Conservation (phyloP, 2,329 filamentous ascomycete genomes). For the Aspergillus costaricaensis region DNA sequence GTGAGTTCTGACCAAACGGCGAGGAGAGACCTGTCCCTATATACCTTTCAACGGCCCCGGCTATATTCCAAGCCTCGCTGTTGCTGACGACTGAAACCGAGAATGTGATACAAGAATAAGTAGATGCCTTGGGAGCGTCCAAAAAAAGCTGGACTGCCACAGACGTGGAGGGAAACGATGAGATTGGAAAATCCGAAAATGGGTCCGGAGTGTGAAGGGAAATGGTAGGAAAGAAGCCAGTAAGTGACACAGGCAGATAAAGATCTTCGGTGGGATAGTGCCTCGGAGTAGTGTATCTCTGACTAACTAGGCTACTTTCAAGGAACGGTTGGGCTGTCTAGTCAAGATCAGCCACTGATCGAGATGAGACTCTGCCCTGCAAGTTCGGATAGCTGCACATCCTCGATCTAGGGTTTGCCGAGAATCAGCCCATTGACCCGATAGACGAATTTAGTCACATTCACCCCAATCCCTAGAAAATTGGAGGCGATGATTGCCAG, state of each 20-base stretch:
- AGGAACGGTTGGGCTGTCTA: background rate
- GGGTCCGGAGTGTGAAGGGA: constrained; percentile 5
- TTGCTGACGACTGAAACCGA: constrained; percentile 10
- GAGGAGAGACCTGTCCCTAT: constrained; percentile 14
- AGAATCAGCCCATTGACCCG: constrained; percentile 1
- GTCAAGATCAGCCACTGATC: constrained; percentile 15
- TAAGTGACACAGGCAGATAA: constrained; percentile 18
- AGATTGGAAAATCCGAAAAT: background rate
- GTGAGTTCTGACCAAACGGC: constrained; percentile 1
- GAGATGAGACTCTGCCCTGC: constrained; percentile 14
- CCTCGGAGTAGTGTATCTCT: constrained; percentile 8
- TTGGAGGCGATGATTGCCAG: constrained; percentile 14
- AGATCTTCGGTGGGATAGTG: constrained; percentile 21
- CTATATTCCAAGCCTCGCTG: background rate
- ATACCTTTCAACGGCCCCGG: constrained; percentile 8
- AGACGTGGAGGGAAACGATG: constrained; percentile 12
- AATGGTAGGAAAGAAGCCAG: constrained; percentile 6
- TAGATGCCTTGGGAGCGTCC: constrained; percentile 5
- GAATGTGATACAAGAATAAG: constrained; percentile 18
- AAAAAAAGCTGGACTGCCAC: constrained; percentile 4
- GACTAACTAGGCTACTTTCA: constrained; percentile 9
- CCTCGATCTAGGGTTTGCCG: constrained; percentile 6
- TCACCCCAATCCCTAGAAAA: constrained; percentile 10
- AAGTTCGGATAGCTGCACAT: constrained; percentile 11
- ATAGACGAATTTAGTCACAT: constrained; percentile 11